Conservation (phyloP, 805 yeast genomes). For the Saccharomycopsis sp. region DNA sequence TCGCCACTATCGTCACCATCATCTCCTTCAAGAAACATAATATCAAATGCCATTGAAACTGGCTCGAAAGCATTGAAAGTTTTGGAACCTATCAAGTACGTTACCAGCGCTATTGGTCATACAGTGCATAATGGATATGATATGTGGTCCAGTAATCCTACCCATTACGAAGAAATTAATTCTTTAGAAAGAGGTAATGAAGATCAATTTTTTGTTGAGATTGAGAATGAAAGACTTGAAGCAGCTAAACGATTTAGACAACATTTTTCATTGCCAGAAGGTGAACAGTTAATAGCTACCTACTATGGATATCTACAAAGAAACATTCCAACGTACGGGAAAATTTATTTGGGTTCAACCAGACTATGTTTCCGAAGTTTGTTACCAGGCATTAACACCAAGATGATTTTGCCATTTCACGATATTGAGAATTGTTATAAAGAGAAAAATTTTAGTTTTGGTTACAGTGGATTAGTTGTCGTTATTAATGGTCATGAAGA, state of each 20-base stretch:
- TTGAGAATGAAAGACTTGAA: conserved; percentile 35
- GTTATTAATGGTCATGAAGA: conserved; percentile 72
- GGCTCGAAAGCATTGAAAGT: conserved; percentile 10
- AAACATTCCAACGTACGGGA: conserved; percentile 77
- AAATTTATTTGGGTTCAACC: conserved; percentile 61
- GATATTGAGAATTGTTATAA: conserved; percentile 66
- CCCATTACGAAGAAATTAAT: conserved; percentile 46
- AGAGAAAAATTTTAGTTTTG: conserved; percentile 62
- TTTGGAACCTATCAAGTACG: conserved; percentile 17
- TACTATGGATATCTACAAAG: conserved; percentile 66
- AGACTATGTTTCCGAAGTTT: conserved; percentile 76
- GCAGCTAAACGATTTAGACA: conserved; percentile 54
- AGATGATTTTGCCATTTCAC: conserved; percentile 71
- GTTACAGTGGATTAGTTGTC: conserved; percentile 63
- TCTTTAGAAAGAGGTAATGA: conserved; percentile 35
- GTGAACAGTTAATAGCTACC: conserved; percentile 51
- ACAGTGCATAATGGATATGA: conserved; percentile 28
- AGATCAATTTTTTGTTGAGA: conserved; percentile 44
- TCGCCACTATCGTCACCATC: conserved; percentile 18
- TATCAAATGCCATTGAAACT: neutral
- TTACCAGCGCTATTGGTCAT: conserved; percentile 11
- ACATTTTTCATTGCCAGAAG: conserved; percentile 56
- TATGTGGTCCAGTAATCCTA: conserved; percentile 55
- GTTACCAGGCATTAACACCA: conserved; percentile 68
- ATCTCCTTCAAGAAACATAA: neutral